These are phyloP conservation scores for Clathrus columnatus DNA, from an alignment of 768 basidiomycete species.

Conservation along the genomic window DNA sequence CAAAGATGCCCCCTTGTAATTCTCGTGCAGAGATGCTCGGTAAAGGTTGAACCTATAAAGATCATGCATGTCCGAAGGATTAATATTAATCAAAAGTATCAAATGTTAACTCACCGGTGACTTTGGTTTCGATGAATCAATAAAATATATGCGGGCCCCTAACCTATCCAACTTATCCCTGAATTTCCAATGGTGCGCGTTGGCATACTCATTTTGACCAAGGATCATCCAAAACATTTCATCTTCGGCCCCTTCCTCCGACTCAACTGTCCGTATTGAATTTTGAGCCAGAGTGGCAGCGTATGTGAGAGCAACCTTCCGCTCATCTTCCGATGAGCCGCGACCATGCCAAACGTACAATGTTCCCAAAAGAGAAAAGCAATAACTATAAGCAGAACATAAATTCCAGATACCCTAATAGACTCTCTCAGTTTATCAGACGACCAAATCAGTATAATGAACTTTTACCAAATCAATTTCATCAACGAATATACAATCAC, in stretches of 20 bases:
- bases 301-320: constrained; percentile 53
- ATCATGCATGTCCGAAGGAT: background rate
- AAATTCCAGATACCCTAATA: constrained; percentile 38
- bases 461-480: constrained; percentile 59
- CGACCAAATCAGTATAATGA: constrained; percentile 27
- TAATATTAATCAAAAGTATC: background rate
- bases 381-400: constrained; percentile 82
- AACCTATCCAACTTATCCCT: constrained; percentile 31
- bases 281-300: constrained; percentile 32
- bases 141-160: constrained; percentile 53
- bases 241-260: constrained; percentile 51
- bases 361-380: constrained; percentile 57
- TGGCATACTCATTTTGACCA: constrained; percentile 67
- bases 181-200: constrained; percentile 81
- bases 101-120: constrained; percentile 31
- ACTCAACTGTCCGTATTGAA: constrained; percentile 37
- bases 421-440: constrained; percentile 16
- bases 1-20: constrained; percentile 39
- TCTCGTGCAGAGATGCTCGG: constrained; percentile 34
- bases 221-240: constrained; percentile 86
- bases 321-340: constrained; percentile 54
- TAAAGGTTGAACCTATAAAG: constrained; percentile 37
- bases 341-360: constrained; percentile 78
- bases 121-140: constrained; percentile 31
- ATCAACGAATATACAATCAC: constrained; percentile 52